Base-by-base conservation (phyloP, 192 early-diverging fungal species). In the Entomortierella beljakovae region DNA sequence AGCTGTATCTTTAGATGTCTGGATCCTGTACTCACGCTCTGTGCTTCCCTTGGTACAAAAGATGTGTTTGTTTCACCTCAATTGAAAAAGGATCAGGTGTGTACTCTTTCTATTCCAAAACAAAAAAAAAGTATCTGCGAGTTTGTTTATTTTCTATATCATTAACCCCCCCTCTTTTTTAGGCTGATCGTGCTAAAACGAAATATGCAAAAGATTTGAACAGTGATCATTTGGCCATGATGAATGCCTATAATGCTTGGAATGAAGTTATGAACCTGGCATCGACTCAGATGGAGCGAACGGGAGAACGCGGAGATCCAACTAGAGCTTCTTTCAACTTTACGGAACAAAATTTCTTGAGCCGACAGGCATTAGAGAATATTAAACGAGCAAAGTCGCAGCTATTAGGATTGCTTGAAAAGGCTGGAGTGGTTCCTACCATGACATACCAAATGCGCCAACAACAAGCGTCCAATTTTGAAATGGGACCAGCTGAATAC, bases 11-110 rank as follows among this genome's bases (percentile, higher is more conserved):
- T 90, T 65, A 76, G 84, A 10, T 91, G 89, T 54, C 53, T 93
- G 32, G 91, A 93, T 67, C 91, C 91, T 16, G 86, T 93, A 32
- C 59, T 93, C 35, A 89, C 91, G 1, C 70, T 86, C 11, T 90
- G 89, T 3, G 87, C 86, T 8, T 84, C 83, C 3, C 61, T 93
- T 42, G 86, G 84, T 11, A 81, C 80, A 40, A 83, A 83, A 52
- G 68, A 64, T 40, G 80, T 81, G 20, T 83, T 83, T 53, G 59
- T 82, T 10, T 75, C 82, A 9, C 80, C 83, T 23, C 48, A 77
- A 1, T 65, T 70, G 75, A 69, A 70, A 62, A 79, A 77, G 49
- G 77, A 70, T 31, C 64, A 71, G 52, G 71, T 73, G 9, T 58
- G 43, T 23, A 42, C 29, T 43, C 0, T 43, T 22, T 7, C 31